These are phyloP conservation scores for Mucor indicus DNA, from an alignment of 371 early-diverging fungal species.

Conservation along the genomic window DNA sequence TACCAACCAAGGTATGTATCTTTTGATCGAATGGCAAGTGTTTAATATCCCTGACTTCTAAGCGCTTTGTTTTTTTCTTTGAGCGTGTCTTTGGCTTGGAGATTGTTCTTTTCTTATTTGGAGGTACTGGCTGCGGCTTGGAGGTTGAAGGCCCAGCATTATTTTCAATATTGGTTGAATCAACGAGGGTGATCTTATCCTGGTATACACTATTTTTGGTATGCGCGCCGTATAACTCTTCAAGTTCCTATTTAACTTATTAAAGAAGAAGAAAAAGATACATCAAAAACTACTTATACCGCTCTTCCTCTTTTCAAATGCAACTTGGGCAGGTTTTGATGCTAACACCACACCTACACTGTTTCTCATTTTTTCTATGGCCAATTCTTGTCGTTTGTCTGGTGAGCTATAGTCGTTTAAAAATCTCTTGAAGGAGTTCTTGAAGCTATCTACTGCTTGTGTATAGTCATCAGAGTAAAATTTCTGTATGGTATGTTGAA, in stretches of 20 bases:
- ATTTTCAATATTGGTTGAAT: conserved; percentile 10
- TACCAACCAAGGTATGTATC: conserved; percentile 7
- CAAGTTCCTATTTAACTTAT: conserved; percentile 14
- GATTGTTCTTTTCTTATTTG: conserved; percentile 10
- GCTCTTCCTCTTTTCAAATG: conserved; percentile 10
- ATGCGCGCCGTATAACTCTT: conserved; percentile 6
- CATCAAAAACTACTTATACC: conserved; percentile 11
- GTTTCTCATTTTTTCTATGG: conserved; percentile 4
- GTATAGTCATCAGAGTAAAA: conserved; percentile 9
- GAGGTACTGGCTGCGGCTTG: conserved; percentile 8
- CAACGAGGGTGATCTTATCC: conserved; percentile 10
- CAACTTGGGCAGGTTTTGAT: conserved; percentile 6
- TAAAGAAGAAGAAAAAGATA: conserved; percentile 8
- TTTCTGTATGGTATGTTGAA: conserved; percentile 6
- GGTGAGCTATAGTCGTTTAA: conserved; percentile 4
- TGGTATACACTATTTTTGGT: conserved; percentile 12
- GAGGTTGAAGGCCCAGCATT: conserved; percentile 9
- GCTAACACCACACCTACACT: conserved; percentile 6
- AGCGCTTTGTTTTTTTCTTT: conserved; percentile 8
- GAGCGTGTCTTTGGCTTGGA: conserved; percentile 10
- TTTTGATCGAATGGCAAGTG: conserved; percentile 8
- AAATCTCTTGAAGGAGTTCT: conserved; percentile 6
- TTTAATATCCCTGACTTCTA: conserved; percentile 9
- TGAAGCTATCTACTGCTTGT: conserved; percentile 9
- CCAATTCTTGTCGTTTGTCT: conserved; percentile 7